phyloP scores from a whole-genome alignment of 352 stramenopile species.

The Thraustotheca clavata region DNA sequence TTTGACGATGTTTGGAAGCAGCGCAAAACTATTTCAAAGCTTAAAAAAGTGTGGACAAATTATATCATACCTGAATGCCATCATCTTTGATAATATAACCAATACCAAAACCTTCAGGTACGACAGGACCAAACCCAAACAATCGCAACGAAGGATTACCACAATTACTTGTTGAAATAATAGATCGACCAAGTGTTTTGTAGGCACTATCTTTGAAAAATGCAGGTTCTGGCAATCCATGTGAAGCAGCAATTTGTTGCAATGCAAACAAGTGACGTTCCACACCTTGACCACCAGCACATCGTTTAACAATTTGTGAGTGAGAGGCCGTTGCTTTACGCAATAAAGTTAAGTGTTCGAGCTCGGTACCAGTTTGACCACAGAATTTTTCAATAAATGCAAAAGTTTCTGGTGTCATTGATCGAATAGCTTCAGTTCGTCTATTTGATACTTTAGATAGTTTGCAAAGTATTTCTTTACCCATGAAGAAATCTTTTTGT shows the following conservation, averaged over 20 bases:
- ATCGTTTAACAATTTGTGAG: constrained; percentile 85
- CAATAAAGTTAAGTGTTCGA: constrained; percentile 88
- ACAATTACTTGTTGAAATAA: constrained; percentile 95
- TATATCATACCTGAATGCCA: constrained; percentile 58
- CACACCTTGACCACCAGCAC: constrained; percentile 84
- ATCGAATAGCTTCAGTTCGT: constrained; percentile 90
- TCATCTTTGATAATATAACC: constrained; percentile 98
- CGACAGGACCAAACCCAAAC: constrained; percentile 92
- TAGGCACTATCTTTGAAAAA: constrained; percentile 88
- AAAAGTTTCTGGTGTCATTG: constrained; percentile 85
- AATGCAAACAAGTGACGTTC: constrained; percentile 93
- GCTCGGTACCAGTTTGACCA: constrained; percentile 47
- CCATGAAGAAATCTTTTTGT: constrained; percentile 94
- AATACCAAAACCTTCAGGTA: constrained; percentile 92
- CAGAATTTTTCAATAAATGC: constrained; percentile 87
- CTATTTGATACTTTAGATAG: not conserved
- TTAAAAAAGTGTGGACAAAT: not conserved
- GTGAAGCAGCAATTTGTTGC: constrained; percentile 62
- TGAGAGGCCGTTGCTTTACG: constrained; percentile 80
- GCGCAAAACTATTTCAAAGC: constrained; percentile 42
- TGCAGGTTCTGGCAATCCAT: constrained; percentile 41
- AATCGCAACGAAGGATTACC: constrained; percentile 91
- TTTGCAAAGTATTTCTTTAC: not conserved
- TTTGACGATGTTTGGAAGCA: constrained; percentile 74
- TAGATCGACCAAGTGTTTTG: constrained; percentile 89